phyloP scores from a whole-genome alignment of 208 protist species.

The Crithidia thermophila region DNA sequence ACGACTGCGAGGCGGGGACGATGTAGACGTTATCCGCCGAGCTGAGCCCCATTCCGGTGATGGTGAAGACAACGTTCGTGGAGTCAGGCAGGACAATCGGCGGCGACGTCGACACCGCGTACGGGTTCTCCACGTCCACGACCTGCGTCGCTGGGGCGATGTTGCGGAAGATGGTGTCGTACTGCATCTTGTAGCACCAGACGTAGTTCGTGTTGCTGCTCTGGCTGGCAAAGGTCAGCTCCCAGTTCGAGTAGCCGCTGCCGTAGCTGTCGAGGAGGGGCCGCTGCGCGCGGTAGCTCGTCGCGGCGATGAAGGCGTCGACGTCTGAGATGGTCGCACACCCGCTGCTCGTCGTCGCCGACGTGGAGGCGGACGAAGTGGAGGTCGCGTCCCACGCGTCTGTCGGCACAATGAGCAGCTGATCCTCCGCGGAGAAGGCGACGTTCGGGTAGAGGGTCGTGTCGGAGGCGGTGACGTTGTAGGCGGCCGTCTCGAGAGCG shows the following conservation, averaged over 20 bases:
- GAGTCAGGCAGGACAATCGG: conserved; percentile 56
- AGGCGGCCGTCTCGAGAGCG: conserved; percentile 63
- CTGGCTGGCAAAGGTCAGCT: conserved; percentile 54
- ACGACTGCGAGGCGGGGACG: conserved; percentile 48
- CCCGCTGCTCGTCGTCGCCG: not conserved
- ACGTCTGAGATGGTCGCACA: conserved; percentile 31
- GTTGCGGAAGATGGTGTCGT: conserved; percentile 51
- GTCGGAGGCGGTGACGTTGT: conserved; percentile 54
- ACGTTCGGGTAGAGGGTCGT: conserved; percentile 50
- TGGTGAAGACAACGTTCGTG: conserved; percentile 43
- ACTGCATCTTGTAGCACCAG: conserved; percentile 70
- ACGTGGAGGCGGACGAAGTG: not conserved
- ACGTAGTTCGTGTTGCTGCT: conserved; percentile 34
- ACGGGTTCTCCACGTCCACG: conserved; percentile 58
- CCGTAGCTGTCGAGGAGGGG: conserved; percentile 41
- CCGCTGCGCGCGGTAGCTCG: conserved; percentile 29
- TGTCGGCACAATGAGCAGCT: conserved; percentile 55
- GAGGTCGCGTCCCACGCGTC: not conserved
- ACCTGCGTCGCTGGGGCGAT: conserved; percentile 29
- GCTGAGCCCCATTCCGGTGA: conserved; percentile 52
- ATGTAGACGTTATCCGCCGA: conserved; percentile 66
- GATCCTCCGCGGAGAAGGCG: conserved; percentile 53
- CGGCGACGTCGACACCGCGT: conserved; percentile 44
- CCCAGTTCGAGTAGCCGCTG: conserved; percentile 57
- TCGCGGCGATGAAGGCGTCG: conserved; percentile 17